Conservation (phyloP, 108 stramenopile species). For the Cyclotella cryptica region DNA sequence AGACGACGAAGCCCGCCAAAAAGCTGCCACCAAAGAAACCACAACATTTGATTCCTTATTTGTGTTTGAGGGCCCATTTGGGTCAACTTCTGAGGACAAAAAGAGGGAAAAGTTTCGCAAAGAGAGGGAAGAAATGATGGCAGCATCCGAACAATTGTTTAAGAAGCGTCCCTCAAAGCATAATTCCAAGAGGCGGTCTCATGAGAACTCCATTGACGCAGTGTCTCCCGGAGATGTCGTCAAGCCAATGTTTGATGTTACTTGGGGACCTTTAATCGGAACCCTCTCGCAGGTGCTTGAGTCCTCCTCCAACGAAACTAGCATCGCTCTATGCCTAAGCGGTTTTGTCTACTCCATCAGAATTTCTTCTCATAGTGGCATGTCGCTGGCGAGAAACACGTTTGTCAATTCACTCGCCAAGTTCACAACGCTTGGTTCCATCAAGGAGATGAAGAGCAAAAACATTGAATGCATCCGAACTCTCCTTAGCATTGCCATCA, state of each 20-base stretch:
- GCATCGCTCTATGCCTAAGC: conserved; percentile 81
- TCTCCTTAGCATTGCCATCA: conserved; percentile 90
- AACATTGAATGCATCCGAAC: conserved; percentile 95
- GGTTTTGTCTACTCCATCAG: conserved; percentile 89
- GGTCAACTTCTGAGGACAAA: conserved; percentile 68
- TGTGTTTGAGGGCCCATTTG: conserved; percentile 76
- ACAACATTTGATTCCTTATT: conserved; percentile 66
- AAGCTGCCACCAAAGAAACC: conserved; percentile 52
- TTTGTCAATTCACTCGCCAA: conserved; percentile 95
- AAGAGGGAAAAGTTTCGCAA: conserved; percentile 86
- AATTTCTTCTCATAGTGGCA: conserved; percentile 76
- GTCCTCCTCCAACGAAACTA: conserved; percentile 79
- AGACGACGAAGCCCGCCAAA: conserved; percentile 89
- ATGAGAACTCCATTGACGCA: conserved; percentile 45
- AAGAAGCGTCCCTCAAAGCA: conserved; percentile 51
- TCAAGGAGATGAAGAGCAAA: conserved; percentile 94
- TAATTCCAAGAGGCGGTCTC: conserved; percentile 10
- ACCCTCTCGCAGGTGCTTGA: conserved; percentile 93
- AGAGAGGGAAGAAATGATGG: conserved; percentile 96
- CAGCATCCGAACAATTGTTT: conserved; percentile 79
- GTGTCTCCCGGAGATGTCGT: conserved; percentile 83
- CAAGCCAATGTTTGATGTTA: conserved; percentile 97
- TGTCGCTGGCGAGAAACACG: conserved; percentile 92
- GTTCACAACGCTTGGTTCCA: conserved; percentile 92
- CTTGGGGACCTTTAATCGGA: conserved; percentile 97